Evolutionary conservation across 1,284 basidiomycete species (phyloP).

Genomic region (Cryptococcus sp.): DNA sequence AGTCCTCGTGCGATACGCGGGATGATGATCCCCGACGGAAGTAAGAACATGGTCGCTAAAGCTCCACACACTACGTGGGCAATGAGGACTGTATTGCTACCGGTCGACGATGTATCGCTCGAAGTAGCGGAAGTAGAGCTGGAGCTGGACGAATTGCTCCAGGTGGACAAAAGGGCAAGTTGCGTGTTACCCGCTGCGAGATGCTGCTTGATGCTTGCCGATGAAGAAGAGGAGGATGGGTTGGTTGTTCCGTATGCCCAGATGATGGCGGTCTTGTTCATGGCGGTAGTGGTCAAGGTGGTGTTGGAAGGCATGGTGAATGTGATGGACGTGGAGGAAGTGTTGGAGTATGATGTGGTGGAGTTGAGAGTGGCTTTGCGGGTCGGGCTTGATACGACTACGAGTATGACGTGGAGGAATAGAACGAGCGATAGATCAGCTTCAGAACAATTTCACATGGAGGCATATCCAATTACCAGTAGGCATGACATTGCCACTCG

Average conservation of each 20-base stretch:
- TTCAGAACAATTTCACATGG: too few relatives aligned
- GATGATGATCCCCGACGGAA: conserved; percentile 63
- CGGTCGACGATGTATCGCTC: neutral
- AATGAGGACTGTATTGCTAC: conserved; percentile 55
- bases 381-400: conserved; percentile 53
- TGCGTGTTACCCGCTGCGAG: conserved; percentile 49
- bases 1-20: conserved; percentile 63
- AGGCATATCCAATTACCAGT: conserved; percentile 40
- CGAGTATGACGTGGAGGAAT: neutral
- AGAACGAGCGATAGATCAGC: too few relatives aligned
- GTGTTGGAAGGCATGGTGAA: conserved; percentile 59
- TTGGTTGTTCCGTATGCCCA: conserved; percentile 58
- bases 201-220: conserved; percentile 58
- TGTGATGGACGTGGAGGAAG: conserved; percentile 44
- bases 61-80: conserved; percentile 62
- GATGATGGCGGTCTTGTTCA: conserved; percentile 55
- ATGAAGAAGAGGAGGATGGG: conserved; percentile 51
- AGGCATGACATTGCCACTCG: conserved; percentile 58
- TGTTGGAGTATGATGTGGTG: conserved; percentile 47
- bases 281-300: conserved; percentile 52
- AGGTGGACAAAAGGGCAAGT: conserved; percentile 40
- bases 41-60: conserved; percentile 62
- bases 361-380: conserved; percentile 55
- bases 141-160: conserved; percentile 8
- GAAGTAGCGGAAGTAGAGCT: neutral